These are phyloP conservation scores for Penicillium coffeae DNA, from an alignment of 495 filamentous ascomycete genomes.

Conservation along the genomic window DNA sequence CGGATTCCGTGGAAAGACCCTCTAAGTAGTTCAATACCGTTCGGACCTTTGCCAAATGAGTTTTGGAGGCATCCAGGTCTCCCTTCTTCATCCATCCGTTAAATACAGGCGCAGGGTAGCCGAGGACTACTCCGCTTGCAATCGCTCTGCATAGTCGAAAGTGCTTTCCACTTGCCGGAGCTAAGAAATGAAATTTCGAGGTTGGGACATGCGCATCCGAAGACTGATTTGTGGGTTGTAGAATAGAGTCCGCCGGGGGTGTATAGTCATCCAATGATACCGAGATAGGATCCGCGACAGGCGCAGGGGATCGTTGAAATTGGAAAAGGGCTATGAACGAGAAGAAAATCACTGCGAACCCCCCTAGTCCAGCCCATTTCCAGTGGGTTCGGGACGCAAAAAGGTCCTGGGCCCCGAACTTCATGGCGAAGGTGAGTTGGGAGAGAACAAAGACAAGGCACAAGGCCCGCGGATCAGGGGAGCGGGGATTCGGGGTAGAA, in stretches of 20 bases:
- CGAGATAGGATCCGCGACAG: not conserved
- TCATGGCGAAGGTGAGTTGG: not conserved
- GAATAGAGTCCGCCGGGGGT: not conserved
- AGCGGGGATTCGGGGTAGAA: not conserved
- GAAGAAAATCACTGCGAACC: constrained; percentile 6
- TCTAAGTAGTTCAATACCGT: constrained; percentile 13
- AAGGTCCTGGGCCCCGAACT: not conserved
- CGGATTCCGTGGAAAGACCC: constrained; percentile 5
- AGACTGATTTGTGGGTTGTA: not conserved
- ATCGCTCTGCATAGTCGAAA: constrained; percentile 12
- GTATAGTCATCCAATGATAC: not conserved
- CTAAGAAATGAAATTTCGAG: constrained; percentile 14
- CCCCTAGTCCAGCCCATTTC: constrained; percentile 12
- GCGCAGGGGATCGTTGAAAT: not conserved
- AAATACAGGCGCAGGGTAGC: constrained; percentile 11
- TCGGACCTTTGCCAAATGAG: constrained; percentile 15
- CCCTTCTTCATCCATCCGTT: constrained; percentile 17
- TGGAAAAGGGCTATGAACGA: not conserved
- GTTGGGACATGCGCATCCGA: not conserved
- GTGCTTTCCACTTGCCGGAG: constrained; percentile 7
- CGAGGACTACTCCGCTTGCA: constrained; percentile 10
- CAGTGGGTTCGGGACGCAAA: constrained; percentile 6
- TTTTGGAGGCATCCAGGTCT: constrained; percentile 12
- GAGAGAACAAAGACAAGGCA: not conserved
- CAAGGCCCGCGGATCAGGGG: not conserved